Evolutionary conservation across 2,329 filamentous ascomycete genomes (phyloP), one percentile per base, ranked within the genome.

Genomic region (Monascus ruber): DNA sequence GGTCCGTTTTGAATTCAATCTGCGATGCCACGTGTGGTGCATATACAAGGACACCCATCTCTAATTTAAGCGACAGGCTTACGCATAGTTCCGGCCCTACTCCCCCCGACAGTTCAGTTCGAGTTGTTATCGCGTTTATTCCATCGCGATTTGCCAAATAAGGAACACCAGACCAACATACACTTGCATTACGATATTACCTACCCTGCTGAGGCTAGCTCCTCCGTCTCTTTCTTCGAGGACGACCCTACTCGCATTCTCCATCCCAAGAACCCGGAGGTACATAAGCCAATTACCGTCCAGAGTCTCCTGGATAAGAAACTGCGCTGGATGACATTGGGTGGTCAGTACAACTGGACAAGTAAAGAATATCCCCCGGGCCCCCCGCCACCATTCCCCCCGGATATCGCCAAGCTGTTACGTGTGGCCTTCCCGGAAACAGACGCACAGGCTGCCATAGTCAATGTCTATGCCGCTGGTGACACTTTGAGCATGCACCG

Each of bases 261-360:
- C 26, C 36, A 45, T 25, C 85, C 89, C 5, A 83, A 83, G 39
- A 79, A 94, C 51, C 70, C 83, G 0, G 47, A 60, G 0, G 63
- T 87, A n/a, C 88, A 95, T 63, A 84, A 81, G 44, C 72, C 85
- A 2, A 68, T 95, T 6, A 73, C 76, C 2, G 69, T 83, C 38
- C 69, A 74, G 36, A 79, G 81, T 53, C 76, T 89, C 26, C 70
- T 96, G 33, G 76, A 80, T 41, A 83, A 81, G 46, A 88, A 85
- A 45, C 73, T 96, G 24, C 85, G 89, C 49, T 98, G 91, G 91
- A 76, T 93, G 33, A 96, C 89, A 0, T 74, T 98, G 2, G 91
- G 91, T 36, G 89, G 87, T 0, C 91, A 96, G 60, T 96, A 96
- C 60, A 85, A 96, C 65, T 96, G 89, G 91, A 93, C 87, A 0